Base-by-base conservation (phyloP, 73 alveolate genomes). In the Tetrahymena elliotti region DNA sequence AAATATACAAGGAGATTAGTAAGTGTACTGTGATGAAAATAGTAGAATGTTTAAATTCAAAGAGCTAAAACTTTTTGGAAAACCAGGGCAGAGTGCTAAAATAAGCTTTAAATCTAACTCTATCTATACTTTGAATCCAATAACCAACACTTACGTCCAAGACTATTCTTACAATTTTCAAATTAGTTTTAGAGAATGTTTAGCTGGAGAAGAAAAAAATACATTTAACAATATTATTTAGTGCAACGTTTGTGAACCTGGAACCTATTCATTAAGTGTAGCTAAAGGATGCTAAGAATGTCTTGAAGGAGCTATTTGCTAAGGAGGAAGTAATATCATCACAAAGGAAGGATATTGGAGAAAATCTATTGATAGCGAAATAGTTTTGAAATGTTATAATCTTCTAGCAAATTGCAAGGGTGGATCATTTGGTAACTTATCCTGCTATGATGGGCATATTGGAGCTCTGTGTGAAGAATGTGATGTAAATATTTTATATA, bases 301-400 rank as follows among this genome's bases (percentile, higher is more conserved):
- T 68, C 97, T 96, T 18, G 93, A 82, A 18, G 95, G 95, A 22
- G 97, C 97, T 54, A 37, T 16, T 3, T 96, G 97, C 53, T 18
- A 33, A 38, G 97, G 97, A 1, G 95, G 97, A 6, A 24, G 33
- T n/a, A n/a, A 27, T 24, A 35, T 97, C 8, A 34, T 27, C 11
- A 96, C 98, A 27, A 24, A 35, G 38, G 93, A 53, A 33, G 98
- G 97, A 0, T 96, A 96, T 93, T 97, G 98, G 98, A 96, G 98
- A 94, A 35, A 47, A 20, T 24, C 93, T 5, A 27, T 47, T 1
- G 31, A 33, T 38, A 94, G 96, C 88, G 97, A 94, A 22, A 83
- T 82, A 1, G 68, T 96, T 31, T 31, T 95, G 31, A 52, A 95
- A 68, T 68, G 88, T 10, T 68, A n/a, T 27, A 68, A 68, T 68